These are phyloP conservation scores for Phytopythium kandeliae DNA, from an alignment of 352 stramenopile genomes.

Conservation along the genomic window DNA sequence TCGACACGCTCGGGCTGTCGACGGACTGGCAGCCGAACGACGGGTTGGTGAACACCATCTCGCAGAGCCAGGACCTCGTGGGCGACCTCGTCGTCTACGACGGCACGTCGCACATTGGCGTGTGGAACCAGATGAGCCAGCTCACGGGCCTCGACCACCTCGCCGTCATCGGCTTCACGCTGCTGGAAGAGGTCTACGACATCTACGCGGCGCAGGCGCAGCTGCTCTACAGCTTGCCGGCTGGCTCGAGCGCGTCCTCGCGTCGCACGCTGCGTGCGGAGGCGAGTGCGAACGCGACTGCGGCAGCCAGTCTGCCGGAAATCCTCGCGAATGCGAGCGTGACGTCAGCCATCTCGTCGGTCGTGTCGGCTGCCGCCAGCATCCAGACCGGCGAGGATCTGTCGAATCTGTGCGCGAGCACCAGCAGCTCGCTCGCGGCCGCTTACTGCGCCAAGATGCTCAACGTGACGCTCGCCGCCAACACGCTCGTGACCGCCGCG, in stretches of 20 bases:
- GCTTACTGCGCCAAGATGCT: conserved; percentile 15
- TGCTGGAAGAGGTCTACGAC: conserved; percentile 30
- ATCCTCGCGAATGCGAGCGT: conserved; percentile 3
- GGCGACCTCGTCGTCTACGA: conserved; percentile 29
- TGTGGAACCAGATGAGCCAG: conserved; percentile 47
- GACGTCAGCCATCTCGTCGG: conserved; percentile 4
- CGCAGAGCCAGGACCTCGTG: conserved; percentile 34
- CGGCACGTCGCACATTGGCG: conserved; percentile 23
- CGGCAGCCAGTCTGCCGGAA: not conserved
- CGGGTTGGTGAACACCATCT: conserved; percentile 35
- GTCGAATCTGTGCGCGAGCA: not conserved
- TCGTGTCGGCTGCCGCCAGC: conserved; percentile 1
- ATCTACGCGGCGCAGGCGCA: conserved; percentile 34
- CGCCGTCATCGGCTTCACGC: conserved; percentile 31
- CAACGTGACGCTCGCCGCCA: conserved; percentile 2
- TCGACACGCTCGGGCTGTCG: conserved; percentile 15
- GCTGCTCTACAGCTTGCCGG: conserved; percentile 28
- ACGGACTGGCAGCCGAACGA: conserved; percentile 28
- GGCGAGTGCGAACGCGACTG: not conserved
- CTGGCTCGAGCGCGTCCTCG: conserved; percentile 7
- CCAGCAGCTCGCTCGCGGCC: conserved; percentile 1
- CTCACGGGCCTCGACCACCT: conserved; percentile 38
- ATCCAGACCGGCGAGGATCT: conserved; percentile 4
- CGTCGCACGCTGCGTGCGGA: not conserved
- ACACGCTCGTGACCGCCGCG: conserved; percentile 3